Evolutionary conservation across 441 rosid species (phyloP), one percentile per base, ranked within the genome.

Genomic region (Eruca vesicaria): DNA sequence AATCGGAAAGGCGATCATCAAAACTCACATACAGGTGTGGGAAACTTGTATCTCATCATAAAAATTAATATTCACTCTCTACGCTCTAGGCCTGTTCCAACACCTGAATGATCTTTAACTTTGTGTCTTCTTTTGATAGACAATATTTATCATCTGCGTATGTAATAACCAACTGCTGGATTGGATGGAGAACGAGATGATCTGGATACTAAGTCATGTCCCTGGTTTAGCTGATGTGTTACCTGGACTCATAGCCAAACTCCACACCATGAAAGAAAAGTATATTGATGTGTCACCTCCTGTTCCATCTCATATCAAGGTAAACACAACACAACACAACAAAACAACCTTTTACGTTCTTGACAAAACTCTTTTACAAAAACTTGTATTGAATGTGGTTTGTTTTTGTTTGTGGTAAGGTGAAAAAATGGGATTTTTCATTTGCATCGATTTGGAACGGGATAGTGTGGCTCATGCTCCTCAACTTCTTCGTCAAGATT

Each of bases 21-120:
- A 95, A 82, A 91, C 99, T 77, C 99, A 95, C 80, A 91, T 95
- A 70, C 97, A 93, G 96, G 99, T 95, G 67, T 31, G 77, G 29
- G 2, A 61, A 33, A 38, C 16, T 35, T 8, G 0, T 36, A 6
- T 21, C 53, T 14, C 23, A 35, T 57, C 23, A 48, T 41, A 45
- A n/a, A 31, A 23, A 48, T 60, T 1, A 3, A 9, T 38, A 20
- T 10, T 31, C 26, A 52, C 20, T 5, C 62, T 68, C 11, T 50
- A 52, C 20, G 2, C 62, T 68, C 11, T 50, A 10, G 16, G 33
- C 60, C 2, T 66, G 19, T 11, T 52, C 14, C 16, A 7, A 33
- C 56, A 18, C 14, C 11, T 21, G 48, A 58, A 50, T 18, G 63
- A 67, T 6, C 18, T 63, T 19, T 45, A 36, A 73, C 56, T 10